Evolutionary conservation across 257 asterid genomes (phyloP), one percentile per base, ranked within the genome.

Genomic region (Craterostigma plantagineum): DNA sequence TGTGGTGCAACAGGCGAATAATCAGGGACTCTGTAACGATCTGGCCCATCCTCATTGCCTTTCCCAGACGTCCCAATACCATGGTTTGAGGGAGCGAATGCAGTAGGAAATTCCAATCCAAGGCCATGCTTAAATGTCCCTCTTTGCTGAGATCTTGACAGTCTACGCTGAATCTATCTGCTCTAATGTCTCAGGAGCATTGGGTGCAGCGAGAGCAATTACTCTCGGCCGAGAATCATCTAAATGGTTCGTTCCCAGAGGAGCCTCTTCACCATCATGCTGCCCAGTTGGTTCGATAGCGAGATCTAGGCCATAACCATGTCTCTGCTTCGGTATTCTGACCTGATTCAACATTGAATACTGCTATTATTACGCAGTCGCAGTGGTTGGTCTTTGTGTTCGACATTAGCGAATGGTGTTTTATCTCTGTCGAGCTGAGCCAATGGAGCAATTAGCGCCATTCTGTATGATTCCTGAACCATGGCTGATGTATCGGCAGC

Each of bases 151-250:
- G 77, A 45, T 50, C 67, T 69, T 1, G 75, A 61, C 48, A 63
- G 10, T 54, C 43, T 72, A 30, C 69, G 49, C 11, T 56, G 73
- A 55, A 53, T 48, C n/a, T n/a, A n/a, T n/a, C 17, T 34, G 42
- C 45, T 68, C 80, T 55, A 43, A 46, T 9, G 17, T 45, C 27
- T 65, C 66, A 33, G 82, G 82, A 38, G 81, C 81, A 60, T 69
- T 69, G 34, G 81, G 81, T 0, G 82, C 82, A 53, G 77, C 66
- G 7, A 73, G 49, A 36, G 77, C 82, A 14, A 69, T 50, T 40
- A 73, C 68, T 18, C 45, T 59, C n/a, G n/a, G n/a, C n/a, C n/a
- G n/a, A n/a, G 42, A 18, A 27, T 50, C 45, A 47, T 54, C 61
- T 10, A 42, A 43, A 38, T 59, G 69, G 38, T 59, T 54, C 33